These are phyloP conservation scores for Myxozyma vanderwaltii DNA, from an alignment of 805 yeast species.

Conservation along the genomic window DNA sequence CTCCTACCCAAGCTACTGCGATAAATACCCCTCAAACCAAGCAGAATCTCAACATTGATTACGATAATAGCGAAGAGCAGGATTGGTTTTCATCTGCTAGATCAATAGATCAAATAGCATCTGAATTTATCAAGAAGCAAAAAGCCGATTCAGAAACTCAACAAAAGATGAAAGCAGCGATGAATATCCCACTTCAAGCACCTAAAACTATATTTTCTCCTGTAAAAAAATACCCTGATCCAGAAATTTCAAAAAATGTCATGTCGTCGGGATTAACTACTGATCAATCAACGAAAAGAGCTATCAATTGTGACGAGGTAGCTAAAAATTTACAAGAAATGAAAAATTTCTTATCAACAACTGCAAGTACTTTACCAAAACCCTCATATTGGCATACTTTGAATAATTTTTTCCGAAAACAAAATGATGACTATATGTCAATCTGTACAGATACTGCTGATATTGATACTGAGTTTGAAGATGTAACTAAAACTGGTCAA, in stretches of 20 bases:
- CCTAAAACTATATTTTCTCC: no score
- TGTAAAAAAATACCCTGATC: no score
- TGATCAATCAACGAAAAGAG: no score
- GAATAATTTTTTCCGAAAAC: neutral
- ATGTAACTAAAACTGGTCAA: no score
- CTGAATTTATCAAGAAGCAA: neutral
- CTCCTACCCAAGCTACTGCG: no score
- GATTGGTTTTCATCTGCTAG: neutral
- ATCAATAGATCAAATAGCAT: neutral
- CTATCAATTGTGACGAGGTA: no score
- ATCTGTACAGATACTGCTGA: neutral
- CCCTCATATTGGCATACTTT: neutral
- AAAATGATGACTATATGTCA: neutral
- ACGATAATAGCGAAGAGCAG: neutral
- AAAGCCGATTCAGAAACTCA: neutral
- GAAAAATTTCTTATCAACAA: no score
- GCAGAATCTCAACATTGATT: neutral
- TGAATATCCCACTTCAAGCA: no score
- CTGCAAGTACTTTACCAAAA: neutral
- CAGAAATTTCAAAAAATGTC: no score
- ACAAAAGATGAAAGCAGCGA: neutral
- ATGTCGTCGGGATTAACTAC: neutral
- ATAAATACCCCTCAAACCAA: no score
- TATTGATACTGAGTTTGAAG: no score
- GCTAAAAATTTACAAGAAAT: no score